Conservation (phyloP, 768 basidiomycete genomes). For the Amylocystis lapponica region DNA sequence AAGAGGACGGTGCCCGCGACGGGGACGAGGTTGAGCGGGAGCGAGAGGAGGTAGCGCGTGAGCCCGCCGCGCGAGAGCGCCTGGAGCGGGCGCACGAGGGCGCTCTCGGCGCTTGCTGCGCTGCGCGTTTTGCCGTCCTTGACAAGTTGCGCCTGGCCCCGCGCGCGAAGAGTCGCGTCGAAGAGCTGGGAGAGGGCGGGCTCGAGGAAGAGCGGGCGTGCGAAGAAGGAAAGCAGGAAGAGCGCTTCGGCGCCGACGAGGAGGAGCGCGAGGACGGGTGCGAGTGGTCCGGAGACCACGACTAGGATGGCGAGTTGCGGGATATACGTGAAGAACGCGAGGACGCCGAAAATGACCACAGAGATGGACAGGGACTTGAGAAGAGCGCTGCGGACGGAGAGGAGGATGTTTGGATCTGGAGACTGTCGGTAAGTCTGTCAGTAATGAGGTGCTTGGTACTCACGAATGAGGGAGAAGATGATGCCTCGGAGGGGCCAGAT, state of each 20-base stretch:
- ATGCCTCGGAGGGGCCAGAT: constrained; percentile 26
- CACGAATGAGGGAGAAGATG: constrained; percentile 19
- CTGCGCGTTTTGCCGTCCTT: constrained; percentile 20
- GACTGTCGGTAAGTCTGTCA: neutral
- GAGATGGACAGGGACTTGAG: constrained; percentile 35
- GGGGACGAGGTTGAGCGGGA: constrained; percentile 66
- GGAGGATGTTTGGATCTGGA: constrained; percentile 19
- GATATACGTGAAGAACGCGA: constrained; percentile 57
- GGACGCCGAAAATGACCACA: constrained; percentile 32
- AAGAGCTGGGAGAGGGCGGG: constrained; percentile 40
- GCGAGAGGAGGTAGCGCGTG: constrained; percentile 52
- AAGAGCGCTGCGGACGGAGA: constrained; percentile 28
- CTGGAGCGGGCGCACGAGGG: constrained; percentile 42
- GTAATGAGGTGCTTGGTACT: constrained; percentile 4
- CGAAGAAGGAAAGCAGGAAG: constrained; percentile 37
- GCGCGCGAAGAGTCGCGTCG: constrained; percentile 38
- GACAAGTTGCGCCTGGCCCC: constrained; percentile 38
- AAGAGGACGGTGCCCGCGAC: constrained; percentile 60
- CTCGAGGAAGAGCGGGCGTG: constrained; percentile 39
- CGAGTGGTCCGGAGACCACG: constrained; percentile 58
- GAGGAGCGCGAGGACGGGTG: constrained; percentile 38
- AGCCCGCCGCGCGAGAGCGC: constrained; percentile 40
- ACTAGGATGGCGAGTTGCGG: constrained; percentile 64
- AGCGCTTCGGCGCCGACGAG: constrained; percentile 40
- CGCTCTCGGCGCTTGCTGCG: constrained; percentile 35